These are phyloP conservation scores for Mycosphaerelloides madeirae DNA, from an alignment of 2,329 filamentous ascomycete species.

Conservation along the genomic window DNA sequence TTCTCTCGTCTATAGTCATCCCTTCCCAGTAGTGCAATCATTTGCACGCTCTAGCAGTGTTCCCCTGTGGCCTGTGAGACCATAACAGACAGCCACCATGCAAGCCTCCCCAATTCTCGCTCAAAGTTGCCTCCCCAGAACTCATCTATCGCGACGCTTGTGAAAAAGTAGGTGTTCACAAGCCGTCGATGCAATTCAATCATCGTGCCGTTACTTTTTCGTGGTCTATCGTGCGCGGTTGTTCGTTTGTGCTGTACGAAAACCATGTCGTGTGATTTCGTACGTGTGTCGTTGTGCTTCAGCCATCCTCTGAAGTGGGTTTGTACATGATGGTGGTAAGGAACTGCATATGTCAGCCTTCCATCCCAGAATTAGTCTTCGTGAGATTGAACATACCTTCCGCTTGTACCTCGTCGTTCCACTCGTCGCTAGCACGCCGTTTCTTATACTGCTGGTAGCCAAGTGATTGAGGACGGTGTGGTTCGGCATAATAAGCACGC, in stretches of 20 bases:
- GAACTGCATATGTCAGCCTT: conserved; percentile 57
- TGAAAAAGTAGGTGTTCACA: neutral
- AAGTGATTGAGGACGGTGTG: conserved; percentile 95
- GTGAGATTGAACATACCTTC: conserved; percentile 56
- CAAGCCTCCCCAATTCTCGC: neutral
- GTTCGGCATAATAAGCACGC: conserved; percentile 93
- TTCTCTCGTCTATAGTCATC: neutral
- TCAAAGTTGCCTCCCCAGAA: neutral
- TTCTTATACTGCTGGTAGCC: conserved; percentile 96
- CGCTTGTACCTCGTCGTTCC: conserved; percentile 96
- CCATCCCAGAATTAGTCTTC: neutral
- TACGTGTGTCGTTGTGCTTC: conserved; percentile 4
- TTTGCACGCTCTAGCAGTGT: no score
- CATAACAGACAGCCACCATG: neutral
- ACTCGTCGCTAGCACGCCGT: conserved; percentile 89
- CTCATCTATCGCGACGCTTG: neutral
- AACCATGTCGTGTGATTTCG: neutral
- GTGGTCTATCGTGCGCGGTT: neutral
- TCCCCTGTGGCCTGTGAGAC: conserved; percentile 1
- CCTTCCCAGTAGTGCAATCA: neutral
- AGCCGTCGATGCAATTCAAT: neutral
- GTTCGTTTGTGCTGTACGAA: no score
- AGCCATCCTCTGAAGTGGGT: conserved; percentile 56
- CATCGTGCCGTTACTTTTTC: conserved; percentile 1
- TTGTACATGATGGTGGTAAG: conserved; percentile 98